These are phyloP conservation scores for Gloeostereum incarnatum DNA, from an alignment of 768 basidiomycete genomes.

Conservation along the genomic window DNA sequence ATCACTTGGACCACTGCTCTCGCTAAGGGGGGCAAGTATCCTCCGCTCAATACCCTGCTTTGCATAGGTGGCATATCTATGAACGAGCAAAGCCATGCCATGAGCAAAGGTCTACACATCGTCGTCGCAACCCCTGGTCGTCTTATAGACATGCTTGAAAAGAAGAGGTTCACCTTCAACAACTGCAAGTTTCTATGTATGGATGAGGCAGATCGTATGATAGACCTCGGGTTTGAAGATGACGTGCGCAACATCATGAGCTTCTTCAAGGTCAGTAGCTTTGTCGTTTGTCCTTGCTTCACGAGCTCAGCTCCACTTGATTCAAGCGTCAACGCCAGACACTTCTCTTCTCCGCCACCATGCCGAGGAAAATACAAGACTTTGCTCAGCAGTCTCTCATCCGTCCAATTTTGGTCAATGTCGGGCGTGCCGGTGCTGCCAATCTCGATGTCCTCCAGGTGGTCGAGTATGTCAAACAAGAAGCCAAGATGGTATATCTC, in stretches of 20 bases:
- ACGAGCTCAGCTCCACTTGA: constrained; percentile 2
- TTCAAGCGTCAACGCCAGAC: constrained; percentile 90
- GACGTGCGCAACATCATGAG: constrained; percentile 99
- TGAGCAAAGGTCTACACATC: constrained; percentile 89
- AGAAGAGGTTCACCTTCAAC: constrained; percentile 85
- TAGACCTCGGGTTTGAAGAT: constrained; percentile 97
- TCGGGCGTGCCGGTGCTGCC: constrained; percentile 96
- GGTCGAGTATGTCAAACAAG: constrained; percentile 98
- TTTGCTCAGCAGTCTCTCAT: constrained; percentile 97
- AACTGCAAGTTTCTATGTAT: constrained; percentile 96
- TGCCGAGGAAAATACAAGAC: constrained; percentile 98
- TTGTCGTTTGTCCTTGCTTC: too few species aligned
- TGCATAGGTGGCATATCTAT: constrained; percentile 99
- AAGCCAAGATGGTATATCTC: constrained; percentile 99
- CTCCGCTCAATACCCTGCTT: constrained; percentile 77
- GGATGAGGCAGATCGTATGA: constrained; percentile 99
- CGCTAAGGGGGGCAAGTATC: constrained; percentile 73
- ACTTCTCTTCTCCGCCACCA: constrained; percentile 94
- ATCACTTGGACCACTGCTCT: constrained; percentile 78
- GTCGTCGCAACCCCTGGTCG: constrained; percentile 96
- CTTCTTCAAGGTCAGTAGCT: constrained; percentile 76
- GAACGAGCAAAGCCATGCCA: constrained; percentile 90
- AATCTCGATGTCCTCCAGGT: constrained; percentile 95
- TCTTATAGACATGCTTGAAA: constrained; percentile 96
- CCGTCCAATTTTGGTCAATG: constrained; percentile 90